Base-by-base conservation (phyloP, 1,284 basidiomycete genomes). In the Cystobasidium slooffiae region DNA sequence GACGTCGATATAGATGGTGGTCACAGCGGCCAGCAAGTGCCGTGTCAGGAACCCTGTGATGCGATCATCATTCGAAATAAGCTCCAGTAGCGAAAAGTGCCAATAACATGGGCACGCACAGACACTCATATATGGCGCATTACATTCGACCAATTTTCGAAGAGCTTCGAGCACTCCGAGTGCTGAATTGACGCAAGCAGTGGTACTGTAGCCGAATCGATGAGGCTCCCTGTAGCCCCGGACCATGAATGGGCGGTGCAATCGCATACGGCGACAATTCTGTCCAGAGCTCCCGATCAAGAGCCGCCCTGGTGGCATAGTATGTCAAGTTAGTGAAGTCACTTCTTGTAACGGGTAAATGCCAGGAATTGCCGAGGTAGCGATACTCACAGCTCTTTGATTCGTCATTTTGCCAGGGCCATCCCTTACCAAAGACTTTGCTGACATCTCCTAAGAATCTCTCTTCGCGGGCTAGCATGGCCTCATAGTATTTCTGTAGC, bases 1-100 rank as follows among this genome's bases (percentile, higher is more conserved):
- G 3, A 61, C 69, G 55, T 72, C 69, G 69, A 64, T 72, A 47
- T 61, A 72, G 22, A 72, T 64, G 37, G 69, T 64, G 3, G 59
- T 47, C 7, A 72, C 41, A 31, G 69, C 69, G 39, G 69, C 43
- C 69, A 72, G 20, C 14, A 72, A n/a, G 39, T 72, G 69, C n/a
- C 58, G 51, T 14, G 56, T 41, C 56, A 72, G 18, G 61, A 72
- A 72, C 56, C 69, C 68, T 69, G n/a, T n/a, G 1, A 12, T 22
- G 18, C 37, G 24, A 16, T 8, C 16, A 63, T 12, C 22, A 14
- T 2, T 2, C 5, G 1, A 24, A 20, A 16, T 9, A 12, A 22
- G n/a, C 53, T 24, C 2, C n/a, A 18, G 12, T 3, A 12, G 4
- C 20, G 53, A 56, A 56, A 4, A 18, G 22, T 56, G 53, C 12